A percentile compares a stretch with the other conserved stretches of the same genome.
Evolutionary conservation across 176 grass and related monocot genomes (phyloP).

Genomic region (Echinochloa phyllopogon): DNA sequence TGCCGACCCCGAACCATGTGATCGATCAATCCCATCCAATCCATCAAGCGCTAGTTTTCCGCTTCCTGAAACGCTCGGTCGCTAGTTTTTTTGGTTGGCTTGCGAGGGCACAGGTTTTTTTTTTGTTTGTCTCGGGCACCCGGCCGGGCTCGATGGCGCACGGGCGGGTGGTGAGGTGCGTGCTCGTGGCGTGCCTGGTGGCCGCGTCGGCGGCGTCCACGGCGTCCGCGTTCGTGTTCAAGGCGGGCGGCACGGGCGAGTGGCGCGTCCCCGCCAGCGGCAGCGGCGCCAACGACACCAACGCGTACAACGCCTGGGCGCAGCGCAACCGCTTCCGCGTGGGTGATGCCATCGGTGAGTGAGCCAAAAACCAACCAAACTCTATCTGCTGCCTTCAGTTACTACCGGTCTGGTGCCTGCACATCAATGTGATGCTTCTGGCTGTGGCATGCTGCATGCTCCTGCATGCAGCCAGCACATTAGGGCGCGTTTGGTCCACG

Average conservation of each 20-base stretch:
- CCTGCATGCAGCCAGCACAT: not conserved
- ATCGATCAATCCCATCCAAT: not conserved
- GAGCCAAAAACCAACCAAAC: not conserved
- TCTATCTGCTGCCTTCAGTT: too few species aligned
- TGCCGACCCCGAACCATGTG: not conserved
- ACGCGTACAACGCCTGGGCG: constrained; percentile 77
- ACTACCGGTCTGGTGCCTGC: too few species aligned
- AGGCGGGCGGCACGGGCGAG: constrained; percentile 66
- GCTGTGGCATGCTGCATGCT: not conserved
- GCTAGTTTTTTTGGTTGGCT: not conserved
- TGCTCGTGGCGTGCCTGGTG: constrained; percentile 52
- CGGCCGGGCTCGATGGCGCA: constrained; percentile 51
- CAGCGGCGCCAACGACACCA: not conserved
- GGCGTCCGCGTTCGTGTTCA: constrained; percentile 68
- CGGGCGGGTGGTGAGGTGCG: not conserved
- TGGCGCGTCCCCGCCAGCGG: constrained; percentile 54
- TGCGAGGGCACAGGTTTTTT: not conserved
- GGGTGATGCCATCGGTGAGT: constrained; percentile 74
- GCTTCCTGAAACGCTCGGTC: not conserved
- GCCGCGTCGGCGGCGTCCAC: constrained; percentile 43
- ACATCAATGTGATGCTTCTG: too few species aligned
- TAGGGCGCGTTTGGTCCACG: too few species aligned
- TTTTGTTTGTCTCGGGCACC: not conserved
- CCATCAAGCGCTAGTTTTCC: not conserved
- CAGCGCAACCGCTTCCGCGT: constrained; percentile 74